Conservation (phyloP, 257 asterid species). For the Solanum paucissectum region DNA sequence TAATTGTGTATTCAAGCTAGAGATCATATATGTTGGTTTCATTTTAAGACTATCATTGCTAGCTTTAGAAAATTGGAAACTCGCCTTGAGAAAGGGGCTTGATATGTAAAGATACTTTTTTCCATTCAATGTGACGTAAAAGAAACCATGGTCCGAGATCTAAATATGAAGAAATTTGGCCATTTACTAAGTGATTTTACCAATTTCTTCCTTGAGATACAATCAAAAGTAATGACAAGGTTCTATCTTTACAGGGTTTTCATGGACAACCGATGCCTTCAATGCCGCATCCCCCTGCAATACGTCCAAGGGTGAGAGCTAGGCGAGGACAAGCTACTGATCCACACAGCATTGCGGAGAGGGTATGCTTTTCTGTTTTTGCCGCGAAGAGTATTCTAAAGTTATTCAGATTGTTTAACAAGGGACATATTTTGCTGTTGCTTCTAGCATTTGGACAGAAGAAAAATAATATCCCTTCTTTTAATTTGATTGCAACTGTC, state of each 20-base stretch:
- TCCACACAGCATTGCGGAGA: slow-evolving; percentile 99
- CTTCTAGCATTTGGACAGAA: neutral
- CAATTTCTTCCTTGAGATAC: neutral
- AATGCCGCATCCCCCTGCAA: slow-evolving; percentile 69
- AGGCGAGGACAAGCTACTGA: slow-evolving; percentile 99
- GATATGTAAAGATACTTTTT: neutral
- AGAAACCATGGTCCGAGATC: neutral
- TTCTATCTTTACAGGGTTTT: slow-evolving; percentile 45
- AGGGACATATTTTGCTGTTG: neutral
- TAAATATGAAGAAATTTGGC: neutral
- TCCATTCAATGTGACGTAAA: neutral
- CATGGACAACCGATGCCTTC: slow-evolving; percentile 70
- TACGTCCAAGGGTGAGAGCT: slow-evolving; percentile 96
- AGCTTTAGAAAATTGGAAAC: neutral
- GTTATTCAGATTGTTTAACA: neutral
- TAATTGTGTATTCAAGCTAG: neutral
- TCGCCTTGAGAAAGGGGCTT: neutral
- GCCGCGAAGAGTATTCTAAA: neutral
- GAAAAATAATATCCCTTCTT: neutral
- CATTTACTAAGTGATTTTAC: neutral
- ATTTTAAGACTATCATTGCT: neutral
- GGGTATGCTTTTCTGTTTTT: slow-evolving; percentile 40
- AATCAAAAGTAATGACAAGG: neutral
- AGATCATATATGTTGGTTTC: neutral
- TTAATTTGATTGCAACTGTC: neutral